These are phyloP conservation scores for Suillus discolor DNA, from an alignment of 768 basidiomycete species.

Conservation along the genomic window DNA sequence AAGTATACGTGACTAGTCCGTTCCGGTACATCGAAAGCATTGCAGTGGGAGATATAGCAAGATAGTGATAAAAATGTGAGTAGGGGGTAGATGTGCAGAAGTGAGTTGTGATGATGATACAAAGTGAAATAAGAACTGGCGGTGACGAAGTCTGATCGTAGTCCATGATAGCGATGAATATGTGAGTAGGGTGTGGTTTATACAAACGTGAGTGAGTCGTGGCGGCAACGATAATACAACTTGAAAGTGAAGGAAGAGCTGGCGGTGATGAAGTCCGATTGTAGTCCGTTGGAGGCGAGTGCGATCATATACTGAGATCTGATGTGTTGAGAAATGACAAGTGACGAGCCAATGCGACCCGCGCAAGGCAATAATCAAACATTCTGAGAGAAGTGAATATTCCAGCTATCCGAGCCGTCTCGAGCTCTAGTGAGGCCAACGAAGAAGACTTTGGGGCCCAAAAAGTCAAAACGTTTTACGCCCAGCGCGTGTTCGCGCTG, in stretches of 20 bases:
- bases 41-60: background rate
- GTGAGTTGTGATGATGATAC: background rate
- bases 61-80: slow-evolving; percentile 3
- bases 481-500: slow-evolving; percentile 41
- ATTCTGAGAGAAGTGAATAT: slow-evolving; percentile 25
- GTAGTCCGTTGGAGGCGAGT: background rate
- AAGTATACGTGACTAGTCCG: background rate
- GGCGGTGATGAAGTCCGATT: background rate
- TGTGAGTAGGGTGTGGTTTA: background rate
- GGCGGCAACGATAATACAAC: background rate
- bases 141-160: background rate
- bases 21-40: background rate
- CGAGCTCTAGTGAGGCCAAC: slow-evolving; percentile 30
- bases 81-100: background rate
- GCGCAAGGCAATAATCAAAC: slow-evolving; percentile 14
- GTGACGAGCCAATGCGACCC: background rate
- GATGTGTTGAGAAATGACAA: background rate
- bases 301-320: background rate
- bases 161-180: background rate
- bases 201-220: background rate
- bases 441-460: slow-evolving; percentile 34
- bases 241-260: background rate
- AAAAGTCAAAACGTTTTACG: slow-evolving; percentile 42
- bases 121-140: background rate
- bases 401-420: slow-evolving; percentile 32